Evolutionary conservation across 768 basidiomycete species (phyloP), one percentile per base, ranked within the genome.

Genomic region (Baorangia bicolor): DNA sequence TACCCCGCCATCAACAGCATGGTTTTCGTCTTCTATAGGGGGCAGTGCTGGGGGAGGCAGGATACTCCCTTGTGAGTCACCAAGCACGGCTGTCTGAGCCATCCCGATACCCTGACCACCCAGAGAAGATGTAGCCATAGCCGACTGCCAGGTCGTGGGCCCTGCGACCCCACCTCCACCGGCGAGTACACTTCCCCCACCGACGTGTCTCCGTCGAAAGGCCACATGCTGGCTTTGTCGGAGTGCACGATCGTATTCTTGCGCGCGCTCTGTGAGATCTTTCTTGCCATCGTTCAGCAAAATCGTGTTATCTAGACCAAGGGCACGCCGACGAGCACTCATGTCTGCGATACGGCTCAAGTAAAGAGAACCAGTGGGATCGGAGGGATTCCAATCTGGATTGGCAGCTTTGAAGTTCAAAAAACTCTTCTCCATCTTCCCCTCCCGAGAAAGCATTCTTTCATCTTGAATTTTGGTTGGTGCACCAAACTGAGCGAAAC

Each of bases 391-490:
- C 96, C 96, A 99, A 56, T 94, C 92, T 12, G 96, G 96, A 73
- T 98, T 92, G 1, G 93, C 89, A 40, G 93, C 93, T 75, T 95
- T 96, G 80, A 97, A 97, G 67, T 90, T 92, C 31, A 96, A 76
- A 75, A 97, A 92, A 70, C 90, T 92, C 77, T 98, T 97, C 78
- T 99, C 97, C 95, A 99, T 98, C 81, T 99, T 99, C 34, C 92
- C 92, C 62, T 96, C 90, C 58, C 90, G 91, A 5, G 90, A 92
- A 64, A 90, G 78, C 79, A 90, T 87, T 56, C 84, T 84, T 62
- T 85, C 85, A 60, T 93, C 89, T 13, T 78, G 75, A 9, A 80
- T 81, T 37, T 77, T 73, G 4, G 83, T 79, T 1, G 92, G 92
- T 12, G 92, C 94, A n/a, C 93, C 93, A 64, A 92, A 94, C 89